A percentile compares a stretch with the other conserved stretches of the same genome.
Evolutionary conservation across 257 asterid species (phyloP).

Genomic region (Solanum bulbocastanum): DNA sequence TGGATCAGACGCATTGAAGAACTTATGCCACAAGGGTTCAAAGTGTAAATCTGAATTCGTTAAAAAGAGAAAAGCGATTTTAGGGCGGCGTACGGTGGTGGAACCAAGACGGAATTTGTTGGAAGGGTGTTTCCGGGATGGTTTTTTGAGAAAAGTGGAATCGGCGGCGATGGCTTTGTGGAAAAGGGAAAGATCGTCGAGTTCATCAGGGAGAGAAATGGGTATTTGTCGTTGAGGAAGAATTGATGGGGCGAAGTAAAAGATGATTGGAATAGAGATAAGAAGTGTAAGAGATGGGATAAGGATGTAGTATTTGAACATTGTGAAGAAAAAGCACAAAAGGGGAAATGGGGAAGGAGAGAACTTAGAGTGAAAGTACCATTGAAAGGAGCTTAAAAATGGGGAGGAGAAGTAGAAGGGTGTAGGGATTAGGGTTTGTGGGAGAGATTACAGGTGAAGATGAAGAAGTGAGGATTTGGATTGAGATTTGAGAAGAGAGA

Average conservation of each 20-base stretch:
- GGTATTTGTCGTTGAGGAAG: conserved; percentile 61
- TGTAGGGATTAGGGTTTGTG: not conserved
- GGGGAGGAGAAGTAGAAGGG: not conserved
- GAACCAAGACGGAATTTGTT: conserved; percentile 53
- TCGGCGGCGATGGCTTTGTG: conserved; percentile 67
- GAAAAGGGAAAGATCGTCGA: conserved; percentile 82
- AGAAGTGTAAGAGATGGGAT: conserved; percentile 60
- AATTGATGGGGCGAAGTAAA: conserved; percentile 46
- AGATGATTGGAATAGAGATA: conserved; percentile 45
- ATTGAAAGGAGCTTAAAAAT: not conserved
- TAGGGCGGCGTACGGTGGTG: conserved; percentile 62
- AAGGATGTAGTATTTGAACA: conserved; percentile 7
- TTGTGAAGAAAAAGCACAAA: not conserved
- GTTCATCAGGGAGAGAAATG: conserved; percentile 73
- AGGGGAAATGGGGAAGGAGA: not conserved
- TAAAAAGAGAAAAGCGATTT: conserved; percentile 77
- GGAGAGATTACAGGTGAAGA: not conserved
- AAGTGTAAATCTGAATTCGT: conserved; percentile 68
- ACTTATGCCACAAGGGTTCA: conserved; percentile 67
- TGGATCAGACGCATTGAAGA: conserved; percentile 38
- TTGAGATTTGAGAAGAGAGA: not conserved
- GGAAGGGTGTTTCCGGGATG: conserved; percentile 31
- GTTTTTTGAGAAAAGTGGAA: conserved; percentile 5
- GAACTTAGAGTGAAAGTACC: not conserved
- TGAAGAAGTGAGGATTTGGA: not conserved